Percentiles rank a stretch among this genome's conserved stretches.
Evolutionary conservation across 1,284 basidiomycete species (phyloP).

Genomic region (Flammula alnicola): DNA sequence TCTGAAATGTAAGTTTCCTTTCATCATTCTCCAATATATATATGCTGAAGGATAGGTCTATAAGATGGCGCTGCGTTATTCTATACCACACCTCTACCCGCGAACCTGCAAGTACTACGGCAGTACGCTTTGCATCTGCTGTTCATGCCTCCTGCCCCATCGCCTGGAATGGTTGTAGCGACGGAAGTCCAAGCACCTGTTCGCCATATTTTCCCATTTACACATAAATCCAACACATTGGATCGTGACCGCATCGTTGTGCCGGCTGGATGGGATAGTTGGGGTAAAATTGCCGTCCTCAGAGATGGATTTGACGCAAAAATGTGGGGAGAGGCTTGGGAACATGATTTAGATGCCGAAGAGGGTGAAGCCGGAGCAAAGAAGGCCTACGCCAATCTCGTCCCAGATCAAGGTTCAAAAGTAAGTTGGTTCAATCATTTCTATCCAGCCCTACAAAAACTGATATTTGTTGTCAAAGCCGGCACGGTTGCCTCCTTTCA

Average conservation of each 20-base stretch:
- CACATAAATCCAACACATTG: slow-evolving; percentile 86
- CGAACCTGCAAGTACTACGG: slow-evolving; percentile 82
- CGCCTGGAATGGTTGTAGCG: slow-evolving; percentile 48
- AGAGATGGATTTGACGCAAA: slow-evolving; percentile 91
- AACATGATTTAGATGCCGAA: slow-evolving; percentile 59
- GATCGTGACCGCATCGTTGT: slow-evolving; percentile 93
- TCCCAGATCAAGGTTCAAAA: slow-evolving; percentile 75
- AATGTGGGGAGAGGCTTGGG: slow-evolving; percentile 85
- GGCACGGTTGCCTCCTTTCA: slow-evolving; percentile 72
- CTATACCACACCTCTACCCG: slow-evolving; percentile 85
- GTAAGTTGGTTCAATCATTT: slow-evolving; percentile 39
- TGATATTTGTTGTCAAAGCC: slow-evolving; percentile 44
- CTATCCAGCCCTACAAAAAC: slow-evolving; percentile 4
- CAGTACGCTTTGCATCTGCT: slow-evolving; percentile 88
- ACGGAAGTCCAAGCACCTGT: slow-evolving; percentile 59
- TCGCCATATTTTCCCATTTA: slow-evolving; percentile 85
- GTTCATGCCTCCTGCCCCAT: slow-evolving; percentile 76
- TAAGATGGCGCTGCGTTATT: slow-evolving; percentile 89
- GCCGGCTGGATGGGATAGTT: slow-evolving; percentile 96
- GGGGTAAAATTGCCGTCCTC: slow-evolving; percentile 93
- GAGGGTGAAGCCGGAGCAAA: slow-evolving; percentile 56
- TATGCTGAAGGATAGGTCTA: not conserved
- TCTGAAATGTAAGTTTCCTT: slow-evolving; percentile 76
- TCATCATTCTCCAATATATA: slow-evolving; percentile 1
- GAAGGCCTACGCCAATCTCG: slow-evolving; percentile 63